phyloP scores from a whole-genome alignment of 257 asterid species.

The Gentiana dahurica region DNA sequence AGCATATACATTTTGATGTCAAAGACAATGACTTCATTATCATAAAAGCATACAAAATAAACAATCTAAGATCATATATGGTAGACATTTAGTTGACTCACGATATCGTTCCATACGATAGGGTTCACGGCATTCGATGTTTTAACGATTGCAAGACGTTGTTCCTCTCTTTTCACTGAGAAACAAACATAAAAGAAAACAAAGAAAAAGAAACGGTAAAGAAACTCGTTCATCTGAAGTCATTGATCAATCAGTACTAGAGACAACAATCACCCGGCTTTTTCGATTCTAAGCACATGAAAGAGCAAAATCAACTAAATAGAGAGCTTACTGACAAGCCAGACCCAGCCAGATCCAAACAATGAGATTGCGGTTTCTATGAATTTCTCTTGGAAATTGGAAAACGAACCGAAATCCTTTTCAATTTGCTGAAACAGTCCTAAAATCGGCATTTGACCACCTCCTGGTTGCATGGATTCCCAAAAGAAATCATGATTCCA shows the following conservation, averaged over 20 bases:
- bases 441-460: slow-evolving; percentile 60
- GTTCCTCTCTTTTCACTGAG: slow-evolving; percentile 86
- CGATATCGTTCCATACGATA: slow-evolving; percentile 31
- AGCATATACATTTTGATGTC: slow-evolving; percentile 1
- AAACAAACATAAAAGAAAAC: slow-evolving; percentile 15
- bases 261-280: not conserved
- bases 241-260: not conserved
- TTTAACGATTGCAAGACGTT: slow-evolving; percentile 45
- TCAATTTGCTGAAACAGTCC: slow-evolving; percentile 80
- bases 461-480: slow-evolving; percentile 97
- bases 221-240: not conserved
- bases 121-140: slow-evolving; percentile 39
- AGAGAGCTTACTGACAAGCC: slow-evolving; percentile 84
- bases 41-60: not conserved
- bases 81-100: slow-evolving; percentile 6
- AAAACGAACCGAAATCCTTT: slow-evolving; percentile 77
- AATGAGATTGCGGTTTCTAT: slow-evolving; percentile 51
- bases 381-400: slow-evolving; percentile 65
- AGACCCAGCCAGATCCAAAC: slow-evolving; percentile 92
- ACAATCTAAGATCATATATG: too few species aligned
- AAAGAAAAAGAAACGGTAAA: not conserved
- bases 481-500: slow-evolving; percentile 99
- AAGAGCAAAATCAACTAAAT: not conserved
- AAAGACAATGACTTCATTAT: not conserved
- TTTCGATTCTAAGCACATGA: too few species aligned